Evolutionary conservation across 192 early-diverging fungal genomes (phyloP).

Genomic region (Kickxella alabastrina): DNA sequence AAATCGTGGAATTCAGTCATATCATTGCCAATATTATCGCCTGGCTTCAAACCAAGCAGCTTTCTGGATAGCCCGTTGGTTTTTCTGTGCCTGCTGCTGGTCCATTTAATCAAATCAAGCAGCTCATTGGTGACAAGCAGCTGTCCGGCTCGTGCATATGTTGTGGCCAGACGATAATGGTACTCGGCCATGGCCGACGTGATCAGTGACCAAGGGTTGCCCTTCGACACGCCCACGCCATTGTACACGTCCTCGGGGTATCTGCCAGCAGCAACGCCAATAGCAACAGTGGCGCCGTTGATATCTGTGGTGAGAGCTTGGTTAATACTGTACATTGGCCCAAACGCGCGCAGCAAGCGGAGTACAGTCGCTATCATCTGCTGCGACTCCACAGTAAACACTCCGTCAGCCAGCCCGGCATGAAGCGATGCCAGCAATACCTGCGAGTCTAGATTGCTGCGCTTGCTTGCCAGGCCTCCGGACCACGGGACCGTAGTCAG

Average conservation of each 20-base stretch:
- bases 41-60: not conserved
- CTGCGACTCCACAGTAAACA: conserved; percentile 9
- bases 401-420: conserved; percentile 22
- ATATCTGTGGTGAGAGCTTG: conserved; percentile 13
- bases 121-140: conserved; percentile 40
- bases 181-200: conserved; percentile 62
- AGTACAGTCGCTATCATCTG: conserved; percentile 21
- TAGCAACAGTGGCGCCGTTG: conserved; percentile 6
- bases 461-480: conserved; percentile 50
- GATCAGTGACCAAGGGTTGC: conserved; percentile 76
- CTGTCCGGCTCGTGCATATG: conserved; percentile 13
- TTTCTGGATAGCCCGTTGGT: not conserved
- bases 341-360: conserved; percentile 14
- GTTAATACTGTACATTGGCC: conserved; percentile 24
- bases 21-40: not conserved
- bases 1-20: conserved; percentile 20
- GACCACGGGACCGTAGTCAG: conserved; percentile 34
- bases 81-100: not conserved
- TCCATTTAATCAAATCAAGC: conserved; percentile 33
- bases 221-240: conserved; percentile 54
- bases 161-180: conserved; percentile 53
- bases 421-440: conserved; percentile 59
- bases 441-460: conserved; percentile 57
- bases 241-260: conserved; percentile 78
- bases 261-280: conserved; percentile 62